A percentile compares a stretch with the other conserved stretches of the same genome.
Evolutionary conservation across 2,329 filamentous ascomycete genomes (phyloP).

Genomic region (Monilinia polystroma): DNA sequence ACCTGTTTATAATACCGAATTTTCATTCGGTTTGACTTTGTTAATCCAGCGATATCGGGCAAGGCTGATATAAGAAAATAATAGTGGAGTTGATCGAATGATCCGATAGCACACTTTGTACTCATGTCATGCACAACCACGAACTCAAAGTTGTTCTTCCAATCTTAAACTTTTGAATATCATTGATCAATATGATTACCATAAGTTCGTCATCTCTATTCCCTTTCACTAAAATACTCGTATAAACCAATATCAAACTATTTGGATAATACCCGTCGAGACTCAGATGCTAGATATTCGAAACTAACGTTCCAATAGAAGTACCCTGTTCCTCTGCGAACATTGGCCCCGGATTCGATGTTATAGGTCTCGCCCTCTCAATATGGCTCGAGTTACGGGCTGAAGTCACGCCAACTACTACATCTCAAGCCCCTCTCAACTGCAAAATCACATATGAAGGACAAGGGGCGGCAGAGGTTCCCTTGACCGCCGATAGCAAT

Average conservation of each 20-base stretch:
- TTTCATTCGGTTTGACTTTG: no score
- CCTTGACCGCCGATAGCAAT: conserved; percentile 80
- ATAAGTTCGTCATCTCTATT: conserved; percentile 30
- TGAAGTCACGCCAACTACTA: conserved; percentile 63
- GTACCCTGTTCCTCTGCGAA: conserved; percentile 96
- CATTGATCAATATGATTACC: conserved; percentile 29
- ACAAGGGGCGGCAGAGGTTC: conserved; percentile 69
- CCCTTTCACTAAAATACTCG: not conserved
- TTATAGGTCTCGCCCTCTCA: conserved; percentile 91
- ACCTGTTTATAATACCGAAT: no score
- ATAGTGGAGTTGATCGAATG: not conserved
- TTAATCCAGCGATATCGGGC: conserved; percentile 20
- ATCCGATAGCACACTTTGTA: conserved; percentile 6
- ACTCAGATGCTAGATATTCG: not conserved
- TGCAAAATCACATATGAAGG: conserved; percentile 89
- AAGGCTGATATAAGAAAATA: conserved; percentile 15
- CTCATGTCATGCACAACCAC: not conserved
- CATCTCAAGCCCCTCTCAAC: conserved; percentile 67
- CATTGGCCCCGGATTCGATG: conserved; percentile 96
- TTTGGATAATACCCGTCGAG: not conserved
- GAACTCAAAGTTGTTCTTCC: not conserved
- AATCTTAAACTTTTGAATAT: not conserved
- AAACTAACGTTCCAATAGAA: conserved; percentile 38
- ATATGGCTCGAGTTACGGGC: conserved; percentile 90
- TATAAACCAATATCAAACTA: not conserved